A percentile compares a stretch with the other conserved stretches of the same genome.
phyloP scores from a whole-genome alignment of 106 monocot genomes.

The Acanthochlamys bracteata region DNA sequence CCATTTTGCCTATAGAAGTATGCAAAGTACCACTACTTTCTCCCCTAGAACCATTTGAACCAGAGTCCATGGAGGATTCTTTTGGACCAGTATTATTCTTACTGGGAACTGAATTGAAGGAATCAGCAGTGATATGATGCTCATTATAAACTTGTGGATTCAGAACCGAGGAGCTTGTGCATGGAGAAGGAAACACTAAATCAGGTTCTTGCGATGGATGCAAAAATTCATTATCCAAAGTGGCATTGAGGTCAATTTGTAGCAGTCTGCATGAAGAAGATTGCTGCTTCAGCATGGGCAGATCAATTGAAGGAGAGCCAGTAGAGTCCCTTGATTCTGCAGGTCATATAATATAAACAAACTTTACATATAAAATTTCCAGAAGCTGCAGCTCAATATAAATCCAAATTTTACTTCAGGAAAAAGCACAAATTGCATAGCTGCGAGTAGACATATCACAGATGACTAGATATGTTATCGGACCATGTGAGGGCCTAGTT shows the following conservation, averaged over 20 bases:
- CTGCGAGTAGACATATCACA: no score
- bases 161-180: slow-evolving; percentile 22
- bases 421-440: no score
- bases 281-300: slow-evolving; percentile 8
- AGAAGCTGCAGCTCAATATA: no score
- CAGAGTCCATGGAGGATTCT: slow-evolving; percentile 4
- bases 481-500: no score
- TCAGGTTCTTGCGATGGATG: slow-evolving; percentile 6
- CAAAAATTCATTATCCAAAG: slow-evolving; percentile 34
- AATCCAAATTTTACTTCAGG: no score
- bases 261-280: slow-evolving; percentile 13
- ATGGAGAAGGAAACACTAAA: slow-evolving; percentile 10
- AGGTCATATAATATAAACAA: background rate
- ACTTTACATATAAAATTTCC: no score
- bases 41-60: slow-evolving; percentile 6
- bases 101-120: slow-evolving; percentile 3
- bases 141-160: slow-evolving; percentile 11
- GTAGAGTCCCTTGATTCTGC: slow-evolving; percentile 21
- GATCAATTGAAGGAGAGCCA: background rate
- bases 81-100: background rate
- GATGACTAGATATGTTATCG: no score
- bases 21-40: background rate
- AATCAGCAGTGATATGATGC: slow-evolving; percentile 2
- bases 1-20: background rate
- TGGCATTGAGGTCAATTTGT: slow-evolving; percentile 57